Base-by-base conservation (phyloP, 2,329 filamentous ascomycete genomes). In the Shiraia sp. region DNA sequence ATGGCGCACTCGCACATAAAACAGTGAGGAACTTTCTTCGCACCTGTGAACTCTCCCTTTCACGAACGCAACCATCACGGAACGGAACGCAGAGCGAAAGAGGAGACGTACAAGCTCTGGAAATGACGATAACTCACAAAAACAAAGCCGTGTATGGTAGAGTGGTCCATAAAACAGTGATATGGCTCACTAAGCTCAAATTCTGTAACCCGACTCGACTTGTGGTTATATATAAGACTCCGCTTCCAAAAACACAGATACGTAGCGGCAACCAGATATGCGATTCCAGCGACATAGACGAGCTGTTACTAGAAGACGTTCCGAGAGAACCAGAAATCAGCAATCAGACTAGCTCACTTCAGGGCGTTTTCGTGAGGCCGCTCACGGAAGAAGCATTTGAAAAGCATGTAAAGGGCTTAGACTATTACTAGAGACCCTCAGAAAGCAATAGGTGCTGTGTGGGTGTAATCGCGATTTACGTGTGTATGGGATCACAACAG, bases 301-400 rank as follows among this genome's bases (percentile, higher is more conserved):
- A 25, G n/a, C n/a, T n/a, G 6, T 31, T 26, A 27, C 13, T 25
- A 25, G 3, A 27, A 14, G 2, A 22, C 3, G 15, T 42, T 27
- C 19, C 19, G 27, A 30, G 32, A 26, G 22, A 45, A 33, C 12
- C 32, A 28, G 27, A 23, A 34, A n/a, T n/a, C n/a, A 33, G 24
- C 9, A 23, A 26, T 14, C 13, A 40, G 32, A 23, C 14, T 13
- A 32, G 32, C 13, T n/a, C n/a, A n/a, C n/a, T n/a, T n/a, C n/a
- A n/a, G n/a, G 36, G 42, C 10, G 31, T 41, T 28, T 50, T 44
- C 13, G 10, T 44, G 6, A 41, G 40, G 31, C 40, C 43, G 26
- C 40, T 50, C 13, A n/a, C 31, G n/a, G 37, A 44, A 33, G 43
- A 24, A 34, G 43, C 33, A 30, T 50, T 42, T 26, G 24, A 31